Evolutionary conservation across 106 monocot species (phyloP).

Genomic region (Ottelia alismoides): DNA sequence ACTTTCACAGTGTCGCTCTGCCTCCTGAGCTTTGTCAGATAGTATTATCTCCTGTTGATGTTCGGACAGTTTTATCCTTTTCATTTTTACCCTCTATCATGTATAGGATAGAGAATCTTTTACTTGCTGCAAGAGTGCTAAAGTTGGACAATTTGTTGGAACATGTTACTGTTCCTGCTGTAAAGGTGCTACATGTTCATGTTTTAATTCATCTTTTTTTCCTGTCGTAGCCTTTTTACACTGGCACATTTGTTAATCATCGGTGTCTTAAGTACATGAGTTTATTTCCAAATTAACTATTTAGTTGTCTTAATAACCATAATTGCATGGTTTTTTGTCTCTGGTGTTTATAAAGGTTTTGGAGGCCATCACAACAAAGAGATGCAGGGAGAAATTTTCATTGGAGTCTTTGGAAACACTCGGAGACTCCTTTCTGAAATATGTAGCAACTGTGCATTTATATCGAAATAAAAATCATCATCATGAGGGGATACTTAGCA

Average conservation of each 20-base stretch:
- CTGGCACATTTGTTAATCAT: not conserved
- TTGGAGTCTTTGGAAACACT: slow-evolving; percentile 58
- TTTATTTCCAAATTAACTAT: not conserved
- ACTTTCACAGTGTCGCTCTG: slow-evolving; percentile 29
- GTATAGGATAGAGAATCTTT: slow-evolving; percentile 43
- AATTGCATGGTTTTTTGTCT: too few relatives aligned
- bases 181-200: slow-evolving; percentile 25
- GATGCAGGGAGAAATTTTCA: slow-evolving; percentile 47
- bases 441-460: slow-evolving; percentile 36
- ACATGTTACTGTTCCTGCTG: slow-evolving; percentile 21
- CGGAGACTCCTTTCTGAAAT: slow-evolving; percentile 71
- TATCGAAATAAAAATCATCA: slow-evolving; percentile 28
- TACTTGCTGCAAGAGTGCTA: slow-evolving; percentile 28
- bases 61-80: slow-evolving; percentile 26
- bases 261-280: not conserved
- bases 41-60: slow-evolving; percentile 27
- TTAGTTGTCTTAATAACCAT: too few relatives aligned
- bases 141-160: slow-evolving; percentile 14
- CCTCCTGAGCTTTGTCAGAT: slow-evolving; percentile 64
- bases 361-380: slow-evolving; percentile 59
- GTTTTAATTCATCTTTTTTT: not conserved
- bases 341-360: slow-evolving; percentile 29
- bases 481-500: slow-evolving; percentile 43
- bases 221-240: not conserved
- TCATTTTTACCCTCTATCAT: slow-evolving; percentile 43